A percentile compares a stretch with the other conserved stretches of the same genome.
Conservation (phyloP, 768 basidiomycete genomes). For the Chalciporus piperatus region DNA sequence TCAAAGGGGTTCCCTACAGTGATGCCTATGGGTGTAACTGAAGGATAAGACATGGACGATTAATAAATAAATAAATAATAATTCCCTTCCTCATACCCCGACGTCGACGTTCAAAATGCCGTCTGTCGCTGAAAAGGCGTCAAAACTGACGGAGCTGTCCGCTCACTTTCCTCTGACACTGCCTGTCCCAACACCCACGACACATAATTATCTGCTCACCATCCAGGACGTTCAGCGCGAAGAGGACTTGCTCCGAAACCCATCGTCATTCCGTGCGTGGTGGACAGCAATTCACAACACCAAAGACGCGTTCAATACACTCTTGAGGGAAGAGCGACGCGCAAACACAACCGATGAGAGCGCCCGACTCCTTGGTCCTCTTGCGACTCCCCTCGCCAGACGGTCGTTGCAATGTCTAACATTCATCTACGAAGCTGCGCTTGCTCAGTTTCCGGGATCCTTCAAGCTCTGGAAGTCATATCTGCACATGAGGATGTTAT, state of each 20-base stretch:
- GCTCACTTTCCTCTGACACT: conserved; percentile 78
- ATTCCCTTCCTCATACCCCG: background rate
- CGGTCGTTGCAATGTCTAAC: conserved; percentile 79
- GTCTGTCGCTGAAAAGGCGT: conserved; percentile 48
- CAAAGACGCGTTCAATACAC: conserved; percentile 58
- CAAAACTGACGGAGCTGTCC: conserved; percentile 50
- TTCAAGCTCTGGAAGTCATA: conserved; percentile 98
- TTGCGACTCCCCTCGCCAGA: conserved; percentile 70
- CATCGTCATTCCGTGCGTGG: conserved; percentile 90
- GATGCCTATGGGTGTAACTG: too few species aligned
- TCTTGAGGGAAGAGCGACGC: conserved; percentile 54
- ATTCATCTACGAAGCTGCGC: conserved; percentile 92
- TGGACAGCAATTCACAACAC: conserved; percentile 80
- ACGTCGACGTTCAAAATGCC: conserved; percentile 43
- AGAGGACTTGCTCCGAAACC: conserved; percentile 91
- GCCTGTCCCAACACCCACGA: conserved; percentile 79
- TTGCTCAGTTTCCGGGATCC: conserved; percentile 80
- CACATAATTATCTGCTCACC: conserved; percentile 72
- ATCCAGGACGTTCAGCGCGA: conserved; percentile 80
- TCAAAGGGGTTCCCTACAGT: too few species aligned
- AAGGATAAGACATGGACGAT: background rate
- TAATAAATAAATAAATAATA: conserved; percentile 6
- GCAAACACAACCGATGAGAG: conserved; percentile 47
- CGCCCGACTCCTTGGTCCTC: conserved; percentile 67
- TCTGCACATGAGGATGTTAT: conserved; percentile 75